Base-by-base conservation (phyloP, 2,329 filamentous ascomycete genomes). In the Trichophyton mentagrophytes region DNA sequence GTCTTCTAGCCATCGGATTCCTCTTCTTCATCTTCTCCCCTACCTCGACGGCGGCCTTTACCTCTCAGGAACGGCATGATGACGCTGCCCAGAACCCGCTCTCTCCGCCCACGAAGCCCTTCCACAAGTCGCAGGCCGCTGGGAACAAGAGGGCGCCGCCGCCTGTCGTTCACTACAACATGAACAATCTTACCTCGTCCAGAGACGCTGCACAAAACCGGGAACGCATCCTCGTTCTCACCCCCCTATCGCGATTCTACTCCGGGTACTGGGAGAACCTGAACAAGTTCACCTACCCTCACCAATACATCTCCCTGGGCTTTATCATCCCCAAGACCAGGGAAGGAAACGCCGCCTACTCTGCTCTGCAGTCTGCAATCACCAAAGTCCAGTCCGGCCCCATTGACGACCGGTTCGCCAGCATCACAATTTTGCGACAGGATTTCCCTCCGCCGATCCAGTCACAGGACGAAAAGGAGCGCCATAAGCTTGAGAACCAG, bases 281-380 rank as follows among this genome's bases (percentile, higher is more conserved):
- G 30, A 73, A 91, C 66, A 84, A 84, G 71, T 81, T 99, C 61
- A 82, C 77, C 69, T 99, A 97, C 72, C 93, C 93, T 2, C 93
- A 96, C 76, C 88, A 96, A 62, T 83, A 97, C 65, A 95, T 99
- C 70, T 95, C 90, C 0, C 80, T 99, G 30, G 93, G 90, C 44
- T 99, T 97, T 77, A 97, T 99, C 70, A 85, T 96, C 30, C 93
- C 93, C 59, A 95, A 95, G 77, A 95, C 86, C 56, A 88, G 87
- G 70, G 91, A 96, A 67, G 93, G 93, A 62, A 95, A 97, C 73
- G 80, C 85, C 30, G 93, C 93, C 2, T 93, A 90, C 15, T 78
- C 85, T 5, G 85, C 87, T 44, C 78, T 99, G 60, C 91, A 99
- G 75, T 85, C 86, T 61, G 87, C 90, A 66, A 89, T 99, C 65